Evolutionary conservation across 306 rosid species (phyloP).

Genomic region (Parietaria judaica): DNA sequence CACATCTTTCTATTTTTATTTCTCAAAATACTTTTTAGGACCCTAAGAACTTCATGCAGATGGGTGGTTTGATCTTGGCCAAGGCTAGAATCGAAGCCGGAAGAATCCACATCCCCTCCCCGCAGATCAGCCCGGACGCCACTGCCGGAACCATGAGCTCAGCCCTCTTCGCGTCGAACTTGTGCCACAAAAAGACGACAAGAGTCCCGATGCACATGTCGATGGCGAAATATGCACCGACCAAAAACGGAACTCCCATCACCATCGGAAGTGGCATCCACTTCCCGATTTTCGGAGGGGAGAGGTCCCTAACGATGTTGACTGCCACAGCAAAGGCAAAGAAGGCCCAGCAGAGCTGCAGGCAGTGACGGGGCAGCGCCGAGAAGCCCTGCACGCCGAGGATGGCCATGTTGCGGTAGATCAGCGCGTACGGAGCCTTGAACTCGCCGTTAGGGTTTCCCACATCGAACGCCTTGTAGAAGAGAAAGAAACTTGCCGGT

Average conservation of each 20-base stretch:
- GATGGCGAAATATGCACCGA: constrained; percentile 81
- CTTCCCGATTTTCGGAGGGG: constrained; percentile 56
- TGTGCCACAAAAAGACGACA: constrained; percentile 58
- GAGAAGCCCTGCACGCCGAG: constrained; percentile 53
- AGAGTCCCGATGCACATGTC: constrained; percentile 72
- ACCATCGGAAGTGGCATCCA: constrained; percentile 95
- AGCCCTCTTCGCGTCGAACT: constrained; percentile 43
- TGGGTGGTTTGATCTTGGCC: constrained; percentile 70
- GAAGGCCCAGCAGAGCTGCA: constrained; percentile 55
- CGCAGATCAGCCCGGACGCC: constrained; percentile 91
- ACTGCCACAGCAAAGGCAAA: constrained; percentile 33
- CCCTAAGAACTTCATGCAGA: constrained; percentile 79
- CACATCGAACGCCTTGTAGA: constrained; percentile 56
- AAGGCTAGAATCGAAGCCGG: constrained; percentile 91
- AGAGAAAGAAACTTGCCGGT: constrained; percentile 79
- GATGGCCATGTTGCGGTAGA: constrained; percentile 53
- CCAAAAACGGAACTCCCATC: constrained; percentile 86
- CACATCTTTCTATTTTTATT: neutral
- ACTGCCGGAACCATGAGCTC: constrained; percentile 66
- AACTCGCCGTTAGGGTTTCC: constrained; percentile 77
- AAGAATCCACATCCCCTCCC: constrained; percentile 92
- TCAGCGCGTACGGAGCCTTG: constrained; percentile 87
- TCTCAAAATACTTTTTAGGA: constrained; percentile 23
- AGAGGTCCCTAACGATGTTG: constrained; percentile 35
- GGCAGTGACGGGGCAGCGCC: constrained; percentile 73